Evolutionary conservation across 768 basidiomycete species (phyloP), one percentile per base, ranked within the genome.

Genomic region (Lentinus brumalis): DNA sequence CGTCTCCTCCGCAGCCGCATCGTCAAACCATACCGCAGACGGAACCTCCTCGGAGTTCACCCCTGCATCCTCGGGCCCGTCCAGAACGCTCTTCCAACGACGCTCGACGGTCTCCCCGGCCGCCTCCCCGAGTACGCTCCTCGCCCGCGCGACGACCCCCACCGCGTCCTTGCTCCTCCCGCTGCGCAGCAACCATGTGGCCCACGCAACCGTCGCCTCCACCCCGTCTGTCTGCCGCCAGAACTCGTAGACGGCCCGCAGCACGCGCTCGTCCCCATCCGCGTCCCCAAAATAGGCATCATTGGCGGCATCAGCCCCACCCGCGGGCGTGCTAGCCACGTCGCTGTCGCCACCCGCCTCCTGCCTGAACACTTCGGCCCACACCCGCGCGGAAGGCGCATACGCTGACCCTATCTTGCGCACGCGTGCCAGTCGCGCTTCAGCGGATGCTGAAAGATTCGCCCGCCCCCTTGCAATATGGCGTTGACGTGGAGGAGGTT

Each of bases 191-290:
- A 85, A 61, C 83, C 84, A 86, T 56, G 67, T 65, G 15, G 78
- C 82, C 80, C 81, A 85, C 59, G 68, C 74, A 50, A 76, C 62
- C 39, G 74, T 71, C 42, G 83, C 81, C 57, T 70, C 73, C 47
- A 74, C 69, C 16, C 63, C 63, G 32, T 81, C 78, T 53, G 70
- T 60, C 53, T 65, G 65, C 30, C 77, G 74, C 83, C 84, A 86
- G 44, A 69, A 57, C 63, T 77, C 78, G 61, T 79, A 82, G 42
- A 78, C 72, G 65, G 65, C 71, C 57, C 59, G 59, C 47, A 81
- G 69, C 64, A 77, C 71, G 53, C 65, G 61, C 40, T n/a, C 61
- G 50, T 62, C 58, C 42, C 45, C 50, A 2, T 53, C 53, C 44
- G 42, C 42, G 53, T 54, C 60, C 26, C 55, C 52, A 16, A 58